Evolutionary conservation across 1,139 yeast species (phyloP).

Genomic region (Yamadazyma triangularis): DNA sequence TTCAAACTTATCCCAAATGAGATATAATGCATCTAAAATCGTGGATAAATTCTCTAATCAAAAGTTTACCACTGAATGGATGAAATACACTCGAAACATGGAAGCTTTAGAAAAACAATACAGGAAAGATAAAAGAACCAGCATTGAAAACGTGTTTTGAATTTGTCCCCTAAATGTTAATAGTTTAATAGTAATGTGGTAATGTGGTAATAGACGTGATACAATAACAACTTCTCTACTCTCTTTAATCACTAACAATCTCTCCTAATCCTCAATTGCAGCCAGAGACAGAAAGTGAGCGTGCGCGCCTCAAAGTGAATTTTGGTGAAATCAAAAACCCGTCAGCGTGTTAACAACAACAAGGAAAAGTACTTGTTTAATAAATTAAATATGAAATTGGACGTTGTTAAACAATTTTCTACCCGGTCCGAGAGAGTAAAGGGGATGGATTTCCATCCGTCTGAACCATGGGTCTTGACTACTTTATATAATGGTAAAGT

Average conservation of each 20-base stretch:
- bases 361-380: not conserved
- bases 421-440: slow-evolving; percentile 94
- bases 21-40: slow-evolving; percentile 48
- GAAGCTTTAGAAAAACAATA: slow-evolving; percentile 33
- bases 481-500: slow-evolving; percentile 82
- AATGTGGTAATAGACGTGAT: too few species aligned
- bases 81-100: slow-evolving; percentile 34
- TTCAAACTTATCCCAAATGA: slow-evolving; percentile 35
- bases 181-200: too few species aligned
- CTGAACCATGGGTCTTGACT: slow-evolving; percentile 93
- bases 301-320: not conserved
- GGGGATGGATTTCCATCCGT: slow-evolving; percentile 96
- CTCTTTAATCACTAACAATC: too few species aligned
- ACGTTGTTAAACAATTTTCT: slow-evolving; percentile 67
- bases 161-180: too few species aligned
- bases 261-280: too few species aligned
- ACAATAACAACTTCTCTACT: too few species aligned
- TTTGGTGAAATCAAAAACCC: not conserved
- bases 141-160: slow-evolving; percentile 32
- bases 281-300: too few species aligned
- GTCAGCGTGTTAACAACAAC: slow-evolving; percentile 1
- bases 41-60: slow-evolving; percentile 67
- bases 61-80: slow-evolving; percentile 63
- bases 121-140: slow-evolving; percentile 31
- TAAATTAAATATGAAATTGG: slow-evolving; percentile 36